These are phyloP conservation scores for Lobosporangium transversale DNA, from an alignment of 192 early-diverging fungal species.

Conservation along the genomic window DNA sequence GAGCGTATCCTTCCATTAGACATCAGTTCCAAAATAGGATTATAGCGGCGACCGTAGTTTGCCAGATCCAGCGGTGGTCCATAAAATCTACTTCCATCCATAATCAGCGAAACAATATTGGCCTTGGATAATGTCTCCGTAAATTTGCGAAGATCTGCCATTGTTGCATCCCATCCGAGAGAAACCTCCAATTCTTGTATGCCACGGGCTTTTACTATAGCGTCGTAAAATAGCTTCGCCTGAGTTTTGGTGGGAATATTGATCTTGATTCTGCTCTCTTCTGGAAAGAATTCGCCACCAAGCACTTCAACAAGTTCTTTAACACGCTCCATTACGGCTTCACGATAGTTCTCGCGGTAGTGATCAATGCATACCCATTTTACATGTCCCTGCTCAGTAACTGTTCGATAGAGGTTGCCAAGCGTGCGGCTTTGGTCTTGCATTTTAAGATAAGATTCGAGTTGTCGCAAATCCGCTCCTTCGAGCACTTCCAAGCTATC, in stretches of 20 bases:
- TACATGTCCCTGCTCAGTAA: slow-evolving; percentile 20
- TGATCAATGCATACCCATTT: slow-evolving; percentile 31
- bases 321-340: not conserved
- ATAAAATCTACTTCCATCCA: not conserved
- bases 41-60: not conserved
- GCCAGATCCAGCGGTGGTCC: not conserved
- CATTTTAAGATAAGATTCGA: slow-evolving; percentile 8
- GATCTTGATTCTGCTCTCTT: not conserved
- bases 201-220: not conserved
- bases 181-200: slow-evolving; percentile 9
- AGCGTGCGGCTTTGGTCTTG: not conserved
- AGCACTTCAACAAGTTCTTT: not conserved
- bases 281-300: not conserved
- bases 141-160: slow-evolving; percentile 4
- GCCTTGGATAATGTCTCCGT: not conserved
- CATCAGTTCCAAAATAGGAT: not conserved
- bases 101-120: not conserved
- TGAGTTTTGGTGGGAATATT: not conserved
- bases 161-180: slow-evolving; percentile 3
- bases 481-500: not conserved
- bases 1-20: not conserved
- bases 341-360: slow-evolving; percentile 10
- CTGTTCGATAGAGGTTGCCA: slow-evolving; percentile 9
- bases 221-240: slow-evolving; percentile 5
- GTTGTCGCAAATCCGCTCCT: slow-evolving; percentile 17